phyloP scores from a whole-genome alignment of 2,329 filamentous ascomycete genomes.

The Alternaria conjuncta region DNA sequence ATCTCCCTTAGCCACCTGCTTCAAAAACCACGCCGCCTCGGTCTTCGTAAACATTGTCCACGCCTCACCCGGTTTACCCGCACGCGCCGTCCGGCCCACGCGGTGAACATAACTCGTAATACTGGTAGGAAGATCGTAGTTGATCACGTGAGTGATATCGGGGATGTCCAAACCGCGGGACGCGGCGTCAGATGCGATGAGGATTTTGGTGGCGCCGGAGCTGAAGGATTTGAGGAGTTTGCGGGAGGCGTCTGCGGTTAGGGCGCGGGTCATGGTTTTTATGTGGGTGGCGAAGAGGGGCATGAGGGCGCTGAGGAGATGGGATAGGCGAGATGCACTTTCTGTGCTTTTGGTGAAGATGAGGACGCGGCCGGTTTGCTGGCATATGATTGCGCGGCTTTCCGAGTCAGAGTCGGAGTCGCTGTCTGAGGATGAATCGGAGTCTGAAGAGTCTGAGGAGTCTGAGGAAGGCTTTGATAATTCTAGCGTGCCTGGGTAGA shows the following conservation, averaged over 20 bases:
- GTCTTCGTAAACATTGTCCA: constrained; percentile 85
- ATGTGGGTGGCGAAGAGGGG: constrained; percentile 64
- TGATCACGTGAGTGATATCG: constrained; percentile 82
- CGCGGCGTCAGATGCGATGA: constrained; percentile 92
- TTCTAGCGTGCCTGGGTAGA: constrained; percentile 40
- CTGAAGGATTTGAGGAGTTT: constrained; percentile 73
- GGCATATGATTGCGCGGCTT: constrained; percentile 15
- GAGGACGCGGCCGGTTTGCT: constrained; percentile 59
- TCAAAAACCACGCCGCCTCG: constrained; percentile 92
- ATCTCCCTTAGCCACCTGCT: constrained; percentile 70
- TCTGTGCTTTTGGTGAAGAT: constrained; percentile 94
- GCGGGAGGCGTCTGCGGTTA: constrained; percentile 72
- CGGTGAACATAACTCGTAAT: constrained; percentile 87
- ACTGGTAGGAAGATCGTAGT: constrained; percentile 88
- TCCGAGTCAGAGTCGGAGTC: constrained; percentile 18
- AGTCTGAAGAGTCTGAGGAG: constrained; percentile 20
- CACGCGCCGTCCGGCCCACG: constrained; percentile 87
- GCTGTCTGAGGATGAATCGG: constrained; percentile 12
- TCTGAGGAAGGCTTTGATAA: constrained; percentile 15
- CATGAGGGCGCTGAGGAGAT: constrained; percentile 73
- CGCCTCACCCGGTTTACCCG: constrained; percentile 74
- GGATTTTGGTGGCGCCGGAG: constrained; percentile 68
- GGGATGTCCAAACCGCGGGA: constrained; percentile 87
- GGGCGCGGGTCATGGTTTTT: constrained; percentile 78
- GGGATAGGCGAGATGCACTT: constrained; percentile 82